Conservation (phyloP, 164 flowering plant species). For the Magnolia kwangsiensis region DNA sequence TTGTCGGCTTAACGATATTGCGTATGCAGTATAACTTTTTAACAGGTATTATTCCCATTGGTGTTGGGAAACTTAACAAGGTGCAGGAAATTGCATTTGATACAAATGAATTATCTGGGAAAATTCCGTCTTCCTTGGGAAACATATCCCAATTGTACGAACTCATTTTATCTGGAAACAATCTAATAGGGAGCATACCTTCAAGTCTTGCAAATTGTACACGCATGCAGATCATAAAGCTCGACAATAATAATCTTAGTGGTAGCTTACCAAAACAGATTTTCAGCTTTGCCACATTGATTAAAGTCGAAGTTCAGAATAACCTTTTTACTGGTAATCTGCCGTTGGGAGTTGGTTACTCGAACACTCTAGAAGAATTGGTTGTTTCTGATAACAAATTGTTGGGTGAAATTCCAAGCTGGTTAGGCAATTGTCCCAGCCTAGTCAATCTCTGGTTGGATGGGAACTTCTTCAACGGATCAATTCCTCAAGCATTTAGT, state of each 20-base stretch:
- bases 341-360: neutral
- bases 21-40: neutral
- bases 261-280: neutral
- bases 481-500: neutral
- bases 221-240: neutral
- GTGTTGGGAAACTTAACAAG: neutral
- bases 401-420: neutral
- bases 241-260: neutral
- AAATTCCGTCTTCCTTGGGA: conserved; percentile 17
- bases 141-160: neutral
- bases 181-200: conserved; percentile 15
- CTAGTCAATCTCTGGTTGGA: neutral
- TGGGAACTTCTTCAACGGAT: neutral
- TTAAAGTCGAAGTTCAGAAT: neutral
- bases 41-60: neutral
- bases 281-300: neutral
- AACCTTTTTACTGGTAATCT: neutral
- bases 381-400: neutral
- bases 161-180: conserved; percentile 1
- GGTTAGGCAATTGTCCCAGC: neutral
- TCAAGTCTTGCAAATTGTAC: neutral
- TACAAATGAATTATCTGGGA: neutral
- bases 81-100: neutral
- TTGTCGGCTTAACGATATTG: too few relatives aligned
- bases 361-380: neutral